Evolutionary conservation across 1,139 yeast species (phyloP).

Genomic region (Yamadazyma taylorii): DNA sequence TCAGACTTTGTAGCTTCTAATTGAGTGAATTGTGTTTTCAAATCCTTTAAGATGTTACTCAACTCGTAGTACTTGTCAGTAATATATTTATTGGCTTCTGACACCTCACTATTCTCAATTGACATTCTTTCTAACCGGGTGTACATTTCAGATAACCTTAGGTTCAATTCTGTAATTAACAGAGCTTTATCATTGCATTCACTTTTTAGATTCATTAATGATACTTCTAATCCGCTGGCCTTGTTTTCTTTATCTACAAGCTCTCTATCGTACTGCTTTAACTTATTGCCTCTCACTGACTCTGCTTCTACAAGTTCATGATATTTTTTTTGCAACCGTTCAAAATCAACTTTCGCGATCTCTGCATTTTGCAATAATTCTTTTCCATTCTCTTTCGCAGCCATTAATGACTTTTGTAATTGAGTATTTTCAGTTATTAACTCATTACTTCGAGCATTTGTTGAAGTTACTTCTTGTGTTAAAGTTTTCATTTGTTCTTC

Average conservation of each 20-base stretch:
- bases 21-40: background rate
- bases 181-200: background rate
- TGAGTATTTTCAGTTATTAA: background rate
- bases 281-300: background rate
- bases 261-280: background rate
- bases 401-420: background rate
- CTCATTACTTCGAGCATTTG: background rate
- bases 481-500: background rate
- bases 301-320: background rate
- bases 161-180: background rate
- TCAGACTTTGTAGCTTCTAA: background rate
- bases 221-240: background rate
- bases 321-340: slow-evolving; percentile 2
- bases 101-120: background rate
- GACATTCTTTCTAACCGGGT: background rate
- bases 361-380: background rate
- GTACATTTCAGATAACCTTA: background rate
- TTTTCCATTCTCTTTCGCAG: background rate
- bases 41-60: background rate
- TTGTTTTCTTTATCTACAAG: slow-evolving; percentile 1
- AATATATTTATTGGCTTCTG: background rate
- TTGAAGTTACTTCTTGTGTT: background rate
- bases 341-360: background rate
- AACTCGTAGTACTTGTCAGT: background rate
- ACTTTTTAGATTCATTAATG: background rate